phyloP scores from a whole-genome alignment of 2,329 filamentous ascomycete species.

The Incumbomyces lentus region DNA sequence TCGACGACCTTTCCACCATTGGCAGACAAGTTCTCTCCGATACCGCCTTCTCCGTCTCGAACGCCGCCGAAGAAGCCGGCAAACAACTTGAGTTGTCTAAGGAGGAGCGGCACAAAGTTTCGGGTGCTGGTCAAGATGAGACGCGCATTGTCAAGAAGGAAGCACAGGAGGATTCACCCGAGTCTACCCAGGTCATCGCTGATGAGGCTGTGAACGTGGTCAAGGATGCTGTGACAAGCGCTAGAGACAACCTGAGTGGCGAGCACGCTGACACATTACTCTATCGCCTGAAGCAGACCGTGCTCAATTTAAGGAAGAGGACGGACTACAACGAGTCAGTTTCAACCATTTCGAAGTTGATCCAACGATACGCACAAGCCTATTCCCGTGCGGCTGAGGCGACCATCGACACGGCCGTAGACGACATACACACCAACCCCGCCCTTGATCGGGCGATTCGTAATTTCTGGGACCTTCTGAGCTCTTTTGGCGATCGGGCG shows the following conservation, averaged over 20 bases:
- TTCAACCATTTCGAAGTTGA: conserved; percentile 61
- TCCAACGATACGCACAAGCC: conserved; percentile 65
- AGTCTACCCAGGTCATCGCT: conserved; percentile 38
- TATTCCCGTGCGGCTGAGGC: conserved; percentile 67
- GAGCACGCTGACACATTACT: conserved; percentile 64
- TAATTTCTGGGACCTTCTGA: conserved; percentile 72
- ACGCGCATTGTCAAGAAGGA: conserved; percentile 46
- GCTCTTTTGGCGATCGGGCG: conserved; percentile 62
- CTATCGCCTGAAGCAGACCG: conserved; percentile 63
- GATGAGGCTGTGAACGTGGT: conserved; percentile 30
- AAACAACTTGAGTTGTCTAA: conserved; percentile 61
- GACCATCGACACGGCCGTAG: conserved; percentile 54
- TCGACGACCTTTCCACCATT: conserved; percentile 68
- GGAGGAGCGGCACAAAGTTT: conserved; percentile 46
- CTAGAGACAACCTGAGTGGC: conserved; percentile 61
- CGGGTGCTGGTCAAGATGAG: conserved; percentile 34
- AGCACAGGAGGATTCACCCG: conserved; percentile 47
- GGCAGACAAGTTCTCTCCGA: conserved; percentile 79
- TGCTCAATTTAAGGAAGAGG: conserved; percentile 62
- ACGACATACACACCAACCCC: conserved; percentile 62
- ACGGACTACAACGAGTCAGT: conserved; percentile 81
- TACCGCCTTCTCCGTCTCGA: conserved; percentile 67
- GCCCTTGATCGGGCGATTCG: conserved; percentile 65
- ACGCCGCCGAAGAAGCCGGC: conserved; percentile 63
- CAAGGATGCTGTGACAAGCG: conserved; percentile 56